Evolutionary conservation across 108 stramenopile species (phyloP).

Genomic region (Chaetoceros muelleri): DNA sequence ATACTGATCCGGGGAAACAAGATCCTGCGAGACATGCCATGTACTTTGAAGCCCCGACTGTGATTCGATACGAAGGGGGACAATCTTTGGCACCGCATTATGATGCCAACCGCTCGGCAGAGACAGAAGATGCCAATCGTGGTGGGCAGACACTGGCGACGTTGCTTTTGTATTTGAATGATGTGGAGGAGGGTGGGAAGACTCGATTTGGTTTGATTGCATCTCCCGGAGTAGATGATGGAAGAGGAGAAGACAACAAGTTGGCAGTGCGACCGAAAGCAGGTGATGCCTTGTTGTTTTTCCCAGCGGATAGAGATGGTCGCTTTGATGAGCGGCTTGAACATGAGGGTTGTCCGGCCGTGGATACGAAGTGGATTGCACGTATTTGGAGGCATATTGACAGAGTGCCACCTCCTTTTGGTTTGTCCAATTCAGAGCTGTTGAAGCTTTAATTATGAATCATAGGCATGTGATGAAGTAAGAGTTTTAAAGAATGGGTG

Average conservation of each 20-base stretch:
- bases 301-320: constrained; percentile 65
- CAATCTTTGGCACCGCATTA: constrained; percentile 66
- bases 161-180: constrained; percentile 68
- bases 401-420: constrained; percentile 61
- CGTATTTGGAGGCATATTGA: constrained; percentile 61
- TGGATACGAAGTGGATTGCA: constrained; percentile 77
- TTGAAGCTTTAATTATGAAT: constrained; percentile 2
- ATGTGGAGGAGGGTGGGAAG: constrained; percentile 61
- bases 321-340: constrained; percentile 68
- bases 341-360: constrained; percentile 67
- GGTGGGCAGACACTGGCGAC: constrained; percentile 76
- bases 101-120: constrained; percentile 66
- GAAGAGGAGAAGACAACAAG: constrained; percentile 20
- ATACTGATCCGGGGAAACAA: constrained; percentile 1
- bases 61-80: constrained; percentile 60
- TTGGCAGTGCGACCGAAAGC: constrained; percentile 45
- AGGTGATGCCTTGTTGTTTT: constrained; percentile 72
- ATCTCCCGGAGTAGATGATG: constrained; percentile 8
- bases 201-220: constrained; percentile 55
- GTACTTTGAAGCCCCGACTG: constrained; percentile 63
- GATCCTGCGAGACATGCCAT: constrained; percentile 21
- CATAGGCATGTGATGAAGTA: too few species aligned
- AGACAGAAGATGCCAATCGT: constrained; percentile 60
- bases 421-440: constrained; percentile 35
- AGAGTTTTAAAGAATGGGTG: too few species aligned